Conservation (phyloP, 192 early-diverging fungal genomes). For the Pilobolus umbonatus region DNA sequence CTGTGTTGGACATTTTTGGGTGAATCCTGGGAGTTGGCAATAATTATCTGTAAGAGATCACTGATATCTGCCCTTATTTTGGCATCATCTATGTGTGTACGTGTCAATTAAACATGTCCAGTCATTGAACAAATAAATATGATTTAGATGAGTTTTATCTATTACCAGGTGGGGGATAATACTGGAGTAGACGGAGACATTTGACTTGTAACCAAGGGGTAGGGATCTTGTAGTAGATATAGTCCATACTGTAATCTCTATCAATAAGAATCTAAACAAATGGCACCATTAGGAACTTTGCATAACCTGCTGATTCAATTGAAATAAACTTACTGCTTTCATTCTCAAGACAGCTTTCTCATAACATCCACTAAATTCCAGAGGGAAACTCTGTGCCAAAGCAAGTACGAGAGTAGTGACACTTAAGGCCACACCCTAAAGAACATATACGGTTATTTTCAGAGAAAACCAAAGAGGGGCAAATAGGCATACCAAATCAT, state of each 20-base stretch:
- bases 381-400: constrained; percentile 86
- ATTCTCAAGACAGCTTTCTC: constrained; percentile 76
- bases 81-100: constrained; percentile 37
- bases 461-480: background rate
- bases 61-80: constrained; percentile 61
- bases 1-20: constrained; percentile 96
- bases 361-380: constrained; percentile 70
- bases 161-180: constrained; percentile 84
- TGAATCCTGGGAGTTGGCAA: constrained; percentile 80
- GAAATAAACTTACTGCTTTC: constrained; percentile 54
- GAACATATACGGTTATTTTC: background rate
- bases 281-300: background rate
- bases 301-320: background rate
- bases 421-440: constrained; percentile 77
- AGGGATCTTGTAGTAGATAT: constrained; percentile 97
- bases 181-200: constrained; percentile 89
- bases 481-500: constrained; percentile 59
- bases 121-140: background rate
- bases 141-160: background rate
- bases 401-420: constrained; percentile 85
- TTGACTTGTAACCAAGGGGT: constrained; percentile 98
- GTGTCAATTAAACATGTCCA: background rate
- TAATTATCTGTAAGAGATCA: constrained; percentile 73
- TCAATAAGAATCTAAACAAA: constrained; percentile 73
- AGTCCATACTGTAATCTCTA: constrained; percentile 75